A percentile compares a stretch with the other conserved stretches of the same genome.
Evolutionary conservation across 371 early-diverging fungal species (phyloP).

Genomic region (Coemansia sp.): DNA sequence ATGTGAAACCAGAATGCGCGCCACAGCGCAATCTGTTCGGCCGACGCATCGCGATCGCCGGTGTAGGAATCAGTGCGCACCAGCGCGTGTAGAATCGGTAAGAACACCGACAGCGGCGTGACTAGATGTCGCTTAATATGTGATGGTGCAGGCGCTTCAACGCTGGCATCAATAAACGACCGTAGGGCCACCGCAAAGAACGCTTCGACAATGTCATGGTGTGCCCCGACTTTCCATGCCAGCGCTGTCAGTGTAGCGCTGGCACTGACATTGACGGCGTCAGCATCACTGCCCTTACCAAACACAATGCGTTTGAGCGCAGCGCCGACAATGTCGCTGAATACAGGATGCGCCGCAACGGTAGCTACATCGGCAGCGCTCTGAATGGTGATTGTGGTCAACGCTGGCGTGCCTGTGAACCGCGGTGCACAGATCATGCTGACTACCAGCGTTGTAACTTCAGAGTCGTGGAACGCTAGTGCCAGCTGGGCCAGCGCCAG

Average conservation of each 20-base stretch:
- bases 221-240: constrained; percentile 56
- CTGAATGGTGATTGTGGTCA: constrained; percentile 21
- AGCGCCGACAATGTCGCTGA: constrained; percentile 33
- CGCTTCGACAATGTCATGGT: constrained; percentile 60
- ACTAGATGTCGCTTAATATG: constrained; percentile 55
- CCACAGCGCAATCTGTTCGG: constrained; percentile 70
- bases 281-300: constrained; percentile 12
- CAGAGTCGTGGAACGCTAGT: constrained; percentile 12
- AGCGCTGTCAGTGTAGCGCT: constrained; percentile 41
- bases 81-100: constrained; percentile 67
- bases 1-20: constrained; percentile 91
- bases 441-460: constrained; percentile 32
- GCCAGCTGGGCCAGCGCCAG: constrained; percentile 32
- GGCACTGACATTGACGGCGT: constrained; percentile 42
- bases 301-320: constrained; percentile 34
- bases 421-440: constrained; percentile 47
- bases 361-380: constrained; percentile 30
- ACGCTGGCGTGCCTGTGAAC: constrained; percentile 11
- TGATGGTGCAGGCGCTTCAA: constrained; percentile 56
- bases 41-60: constrained; percentile 61
- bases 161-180: constrained; percentile 73
- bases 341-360: constrained; percentile 19
- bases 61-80: constrained; percentile 63
- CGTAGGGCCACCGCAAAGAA: constrained; percentile 62
- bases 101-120: constrained; percentile 64